Base-by-base conservation (phyloP, 129 eudicot species). In the Escallonia herrerae region DNA sequence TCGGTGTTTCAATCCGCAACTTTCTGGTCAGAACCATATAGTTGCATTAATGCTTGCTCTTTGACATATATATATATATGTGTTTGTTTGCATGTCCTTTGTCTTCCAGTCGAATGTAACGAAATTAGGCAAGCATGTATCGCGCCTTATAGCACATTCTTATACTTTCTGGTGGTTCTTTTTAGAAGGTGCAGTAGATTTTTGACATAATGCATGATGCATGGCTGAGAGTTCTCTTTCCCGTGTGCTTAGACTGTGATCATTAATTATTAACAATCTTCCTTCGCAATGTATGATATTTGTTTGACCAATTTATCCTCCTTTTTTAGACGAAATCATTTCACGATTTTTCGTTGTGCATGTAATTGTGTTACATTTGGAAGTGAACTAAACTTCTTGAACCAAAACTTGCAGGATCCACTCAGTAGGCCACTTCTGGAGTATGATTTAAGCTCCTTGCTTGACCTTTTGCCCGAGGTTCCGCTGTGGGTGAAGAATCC, bases 401-500 rank as follows among this genome's bases (percentile, higher is more conserved):
- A 73, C 80, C 61, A 66, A 41, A 64, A 64, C 58, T 61, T 77
- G 88, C 87, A 89, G 93, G 84, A 55, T 46, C 83, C 84, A 46
- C 58, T 74, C 46, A 66, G 57, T 71, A 82, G 79, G 60, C 77
- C 86, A 43, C 60, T 86, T 69, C 67, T 67, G 11, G 95, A 83
- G 70, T 58, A 76, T 45, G 96, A 89, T 63, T 52, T 83, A 58
- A 78, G 70, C 67, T 76, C 82, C 14, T 60, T 83, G 75, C 43
- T 73, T 70, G 84, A 84, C 68, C 63, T 90, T 40, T 52, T 90
- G 57, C 89, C 84, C 0, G 76, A 83, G 65, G 82, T 90, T 72
- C 97, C 97, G 64, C 59, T 83, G 9, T 90, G 97, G 97, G 89
- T 86, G 69, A 90, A 86, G 76, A 81, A 73, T 72, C 87, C 97